phyloP scores from a whole-genome alignment of 495 filamentous ascomycete genomes.

The Bacidia gigantensis region DNA sequence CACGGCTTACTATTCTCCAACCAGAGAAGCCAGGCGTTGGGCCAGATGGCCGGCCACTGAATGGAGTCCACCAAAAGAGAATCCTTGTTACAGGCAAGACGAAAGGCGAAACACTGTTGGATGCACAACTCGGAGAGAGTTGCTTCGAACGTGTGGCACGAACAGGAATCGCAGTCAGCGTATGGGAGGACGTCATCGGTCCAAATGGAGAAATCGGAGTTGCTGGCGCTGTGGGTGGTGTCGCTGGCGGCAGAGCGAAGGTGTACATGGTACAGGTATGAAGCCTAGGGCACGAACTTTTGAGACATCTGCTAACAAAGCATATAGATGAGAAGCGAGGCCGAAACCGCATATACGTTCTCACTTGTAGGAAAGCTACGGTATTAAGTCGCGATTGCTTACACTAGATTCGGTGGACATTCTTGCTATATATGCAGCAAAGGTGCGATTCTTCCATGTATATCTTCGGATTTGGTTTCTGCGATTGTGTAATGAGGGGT shows the following conservation, averaged over 20 bases:
- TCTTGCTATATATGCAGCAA: too few relatives aligned
- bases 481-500: too few relatives aligned
- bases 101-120: constrained; percentile 53
- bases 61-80: constrained; percentile 49
- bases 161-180: constrained; percentile 72
- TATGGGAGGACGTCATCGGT: constrained; percentile 70
- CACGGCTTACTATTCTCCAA: constrained; percentile 59
- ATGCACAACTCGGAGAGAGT: constrained; percentile 68
- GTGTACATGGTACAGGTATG: constrained; percentile 70
- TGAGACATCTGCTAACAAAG: neutral
- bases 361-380: constrained; percentile 46
- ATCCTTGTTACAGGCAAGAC: constrained; percentile 62
- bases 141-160: constrained; percentile 74
- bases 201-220: constrained; percentile 52
- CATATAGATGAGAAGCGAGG: constrained; percentile 44
- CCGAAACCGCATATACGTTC: constrained; percentile 46
- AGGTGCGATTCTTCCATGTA: too few relatives aligned
- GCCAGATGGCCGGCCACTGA: constrained; percentile 3
- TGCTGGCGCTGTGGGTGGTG: constrained; percentile 54
- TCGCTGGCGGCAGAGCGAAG: constrained; percentile 49
- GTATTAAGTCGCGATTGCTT: too few relatives aligned
- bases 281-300: neutral
- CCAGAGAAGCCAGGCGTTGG: constrained; percentile 24
- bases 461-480: too few relatives aligned
- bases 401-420: too few relatives aligned